Conservation (phyloP, 306 rosid genomes). For the Gleditsia sinensis region DNA sequence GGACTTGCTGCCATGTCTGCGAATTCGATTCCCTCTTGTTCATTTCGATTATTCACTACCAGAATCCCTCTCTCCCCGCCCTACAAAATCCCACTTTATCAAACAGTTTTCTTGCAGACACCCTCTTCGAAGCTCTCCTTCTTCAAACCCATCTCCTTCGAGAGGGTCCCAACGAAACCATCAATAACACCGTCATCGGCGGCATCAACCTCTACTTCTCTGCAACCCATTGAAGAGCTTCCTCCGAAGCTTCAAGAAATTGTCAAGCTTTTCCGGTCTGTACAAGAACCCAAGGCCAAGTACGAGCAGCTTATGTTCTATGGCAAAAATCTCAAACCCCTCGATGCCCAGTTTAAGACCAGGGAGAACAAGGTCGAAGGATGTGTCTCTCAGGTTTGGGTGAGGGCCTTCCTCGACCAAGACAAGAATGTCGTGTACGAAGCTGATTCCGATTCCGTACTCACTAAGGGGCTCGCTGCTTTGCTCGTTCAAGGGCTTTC, state of each 20-base stretch:
- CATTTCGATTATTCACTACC: constrained; percentile 57
- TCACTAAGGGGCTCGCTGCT: constrained; percentile 93
- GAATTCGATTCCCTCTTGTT: constrained; percentile 48
- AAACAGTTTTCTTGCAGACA: not conserved
- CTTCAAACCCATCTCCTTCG: constrained; percentile 63
- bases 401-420: constrained; percentile 75
- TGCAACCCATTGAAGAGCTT: constrained; percentile 82
- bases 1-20: constrained; percentile 45
- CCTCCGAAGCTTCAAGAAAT: constrained; percentile 95
- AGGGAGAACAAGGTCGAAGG: constrained; percentile 84
- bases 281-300: constrained; percentile 73
- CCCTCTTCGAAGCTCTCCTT: constrained; percentile 32
- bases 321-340: constrained; percentile 83
- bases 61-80: constrained; percentile 35
- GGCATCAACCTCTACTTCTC: constrained; percentile 46
- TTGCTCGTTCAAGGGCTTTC: constrained; percentile 80
- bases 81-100: constrained; percentile 24
- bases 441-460: constrained; percentile 89
- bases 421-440: constrained; percentile 67
- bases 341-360: constrained; percentile 65
- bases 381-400: constrained; percentile 99
- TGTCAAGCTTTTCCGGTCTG: constrained; percentile 84
- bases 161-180: constrained; percentile 47
- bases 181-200: constrained; percentile 23
- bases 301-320: constrained; percentile 92